These are phyloP conservation scores for Camelina sativa DNA, from an alignment of 345 rosid species.

Conservation along the genomic window DNA sequence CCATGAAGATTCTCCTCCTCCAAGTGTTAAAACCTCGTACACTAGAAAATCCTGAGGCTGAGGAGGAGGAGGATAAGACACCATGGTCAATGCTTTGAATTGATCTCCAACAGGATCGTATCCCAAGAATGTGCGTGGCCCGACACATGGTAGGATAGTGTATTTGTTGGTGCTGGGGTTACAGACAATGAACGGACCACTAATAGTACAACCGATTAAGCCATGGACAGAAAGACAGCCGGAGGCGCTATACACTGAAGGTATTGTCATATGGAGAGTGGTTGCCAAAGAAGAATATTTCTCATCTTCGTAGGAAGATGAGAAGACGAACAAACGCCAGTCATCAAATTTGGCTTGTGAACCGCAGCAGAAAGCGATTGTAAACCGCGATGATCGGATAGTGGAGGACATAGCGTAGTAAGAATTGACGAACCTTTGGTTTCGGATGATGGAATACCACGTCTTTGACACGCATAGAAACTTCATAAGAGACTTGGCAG, in stretches of 20 bases:
- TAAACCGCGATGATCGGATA: neutral
- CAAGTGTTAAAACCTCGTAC: neutral
- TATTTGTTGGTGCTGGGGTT: neutral
- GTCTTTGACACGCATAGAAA: neutral
- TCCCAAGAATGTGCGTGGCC: neutral
- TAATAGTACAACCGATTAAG: neutral
- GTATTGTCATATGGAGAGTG: slow-evolving; percentile 3
- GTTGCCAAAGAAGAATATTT: neutral
- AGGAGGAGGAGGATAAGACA: neutral
- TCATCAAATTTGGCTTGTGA: neutral
- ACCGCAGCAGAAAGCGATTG: neutral
- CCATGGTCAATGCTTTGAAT: neutral
- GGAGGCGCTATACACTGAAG: neutral
- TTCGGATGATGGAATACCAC: slow-evolving; percentile 1
- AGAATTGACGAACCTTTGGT: neutral
- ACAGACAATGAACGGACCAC: neutral
- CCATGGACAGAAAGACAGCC: neutral
- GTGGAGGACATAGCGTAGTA: neutral
- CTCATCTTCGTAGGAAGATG: neutral
- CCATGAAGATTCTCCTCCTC: slow-evolving; percentile 1
- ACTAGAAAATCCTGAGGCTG: neutral
- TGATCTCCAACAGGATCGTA: neutral
- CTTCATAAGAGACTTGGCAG: neutral
- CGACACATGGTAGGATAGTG: neutral
- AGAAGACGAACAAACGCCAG: neutral